A percentile compares a stretch with the other conserved stretches of the same genome.
These are phyloP conservation scores for Penicillium argentinense DNA, from an alignment of 495 filamentous ascomycete species.

Conservation along the genomic window DNA sequence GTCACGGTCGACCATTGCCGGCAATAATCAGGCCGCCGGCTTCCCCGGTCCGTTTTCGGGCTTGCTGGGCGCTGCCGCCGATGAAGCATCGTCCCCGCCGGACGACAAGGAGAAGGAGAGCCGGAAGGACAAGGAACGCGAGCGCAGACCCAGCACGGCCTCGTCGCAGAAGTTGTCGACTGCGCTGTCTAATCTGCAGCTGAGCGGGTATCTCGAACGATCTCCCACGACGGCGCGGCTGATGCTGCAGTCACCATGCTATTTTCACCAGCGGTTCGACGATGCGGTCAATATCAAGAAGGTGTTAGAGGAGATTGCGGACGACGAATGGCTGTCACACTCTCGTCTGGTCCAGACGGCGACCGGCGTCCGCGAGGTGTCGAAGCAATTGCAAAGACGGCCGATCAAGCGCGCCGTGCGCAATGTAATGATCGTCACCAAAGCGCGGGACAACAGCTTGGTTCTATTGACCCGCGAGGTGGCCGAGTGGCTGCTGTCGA, in stretches of 20 bases:
- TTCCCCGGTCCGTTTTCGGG: slow-evolving; percentile 49
- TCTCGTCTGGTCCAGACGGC: slow-evolving; percentile 92
- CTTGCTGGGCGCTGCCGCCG: slow-evolving; percentile 31
- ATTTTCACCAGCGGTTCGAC: slow-evolving; percentile 95
- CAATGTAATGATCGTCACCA: slow-evolving; percentile 96
- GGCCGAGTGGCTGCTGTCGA: slow-evolving; percentile 80
- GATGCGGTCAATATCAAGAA: slow-evolving; percentile 93
- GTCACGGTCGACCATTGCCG: slow-evolving; percentile 59
- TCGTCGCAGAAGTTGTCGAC: slow-evolving; percentile 64
- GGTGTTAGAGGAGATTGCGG: slow-evolving; percentile 88
- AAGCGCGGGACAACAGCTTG: slow-evolving; percentile 87
- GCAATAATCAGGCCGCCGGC: slow-evolving; percentile 53
- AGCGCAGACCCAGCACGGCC: slow-evolving; percentile 47
- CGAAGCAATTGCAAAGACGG: slow-evolving; percentile 84
- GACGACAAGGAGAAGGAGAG: slow-evolving; percentile 2
- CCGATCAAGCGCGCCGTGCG: slow-evolving; percentile 84
- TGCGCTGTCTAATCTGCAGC: slow-evolving; percentile 62
- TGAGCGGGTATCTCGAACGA: slow-evolving; percentile 39
- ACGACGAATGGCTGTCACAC: slow-evolving; percentile 88
- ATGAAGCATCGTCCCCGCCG: neutral
- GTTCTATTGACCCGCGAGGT: slow-evolving; percentile 84
- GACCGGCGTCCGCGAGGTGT: slow-evolving; percentile 89
- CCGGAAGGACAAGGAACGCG: slow-evolving; percentile 26
- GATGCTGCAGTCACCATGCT: slow-evolving; percentile 84
- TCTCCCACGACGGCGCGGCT: slow-evolving; percentile 63